Base-by-base conservation (phyloP, 78 protist genomes). In the Capsaspora owczarzaki region DNA sequence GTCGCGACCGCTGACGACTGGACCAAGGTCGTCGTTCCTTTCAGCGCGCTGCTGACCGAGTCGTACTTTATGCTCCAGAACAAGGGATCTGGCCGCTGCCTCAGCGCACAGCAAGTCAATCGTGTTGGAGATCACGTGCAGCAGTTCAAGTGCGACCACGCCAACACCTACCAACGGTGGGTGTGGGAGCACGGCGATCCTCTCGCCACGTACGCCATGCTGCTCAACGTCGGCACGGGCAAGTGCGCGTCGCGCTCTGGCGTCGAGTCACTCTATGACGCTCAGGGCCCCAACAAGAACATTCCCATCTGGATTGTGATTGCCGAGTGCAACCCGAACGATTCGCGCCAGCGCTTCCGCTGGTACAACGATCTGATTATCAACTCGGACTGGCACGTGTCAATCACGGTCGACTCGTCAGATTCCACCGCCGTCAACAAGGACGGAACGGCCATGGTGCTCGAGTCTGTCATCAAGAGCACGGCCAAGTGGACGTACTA, bases 101-200 rank as follows among this genome's bases (percentile, higher is more conserved):
- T 56, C 33, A 25, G 35, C 35, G 12, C 66, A 29, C 66, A 56
- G 66, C 33, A 29, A 16, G 66, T 16, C 66, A 2, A 2, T 25
- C 8, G 33, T 25, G 20, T 25, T 10, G 66, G 66, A 3, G 12
- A 16, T 6, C 20, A 25, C 66, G 20, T 56, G 66, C 66, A 29
- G 33, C 66, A 56, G 66, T 56, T 25, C 66, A 56, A 16, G 66
- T 56, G 66, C 66, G 4, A 16, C n/a, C 4, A 16, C 29, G 66
- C 66, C 20, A 2, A 16, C 29, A 29, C 20, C 33, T 29, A 56
- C 66, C 66, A 56, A 29, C 66, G 66, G 33, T 56, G 12, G 33
- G 66, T 56, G 66, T 56, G 66, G 66, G 66, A 56, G 35, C 25
- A 56, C n/a, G 66, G 66, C 66, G 66, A 56, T 29, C 33, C 33